Percentiles rank a stretch among this genome's conserved stretches.
phyloP scores from a whole-genome alignment of 2,329 filamentous ascomycete genomes.

The Sporothrix brunneoviolacea region DNA sequence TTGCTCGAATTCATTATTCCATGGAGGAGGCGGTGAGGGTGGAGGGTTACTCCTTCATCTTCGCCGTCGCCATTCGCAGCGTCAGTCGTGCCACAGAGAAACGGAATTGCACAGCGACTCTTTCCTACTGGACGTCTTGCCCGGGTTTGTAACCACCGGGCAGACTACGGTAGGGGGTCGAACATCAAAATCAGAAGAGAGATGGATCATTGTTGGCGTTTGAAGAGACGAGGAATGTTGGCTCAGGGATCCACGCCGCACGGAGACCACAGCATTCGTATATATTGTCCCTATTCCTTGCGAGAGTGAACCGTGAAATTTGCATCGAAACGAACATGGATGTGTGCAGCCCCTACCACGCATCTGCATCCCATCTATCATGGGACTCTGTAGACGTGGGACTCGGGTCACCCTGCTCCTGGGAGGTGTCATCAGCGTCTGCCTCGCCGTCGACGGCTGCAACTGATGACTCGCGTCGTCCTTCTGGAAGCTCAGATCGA shows the following conservation, averaged over 20 bases:
- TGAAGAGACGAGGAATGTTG: neutral
- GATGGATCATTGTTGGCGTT: neutral
- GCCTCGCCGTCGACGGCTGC: too few relatives aligned
- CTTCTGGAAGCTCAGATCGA: slow-evolving; percentile 3
- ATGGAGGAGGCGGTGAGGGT: slow-evolving; percentile 14
- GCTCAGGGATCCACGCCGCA: slow-evolving; percentile 13
- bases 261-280: slow-evolving; percentile 13
- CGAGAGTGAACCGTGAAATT: neutral
- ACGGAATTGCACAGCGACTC: slow-evolving; percentile 67
- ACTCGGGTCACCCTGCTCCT: too few relatives aligned
- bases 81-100: slow-evolving; percentile 77
- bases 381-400: too few relatives aligned
- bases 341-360: too few relatives aligned
- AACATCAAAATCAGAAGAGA: slow-evolving; percentile 25
- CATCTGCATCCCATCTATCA: too few relatives aligned
- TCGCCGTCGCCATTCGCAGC: slow-evolving; percentile 53
- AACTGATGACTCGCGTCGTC: too few relatives aligned
- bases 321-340: too few relatives aligned
- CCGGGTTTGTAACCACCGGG: slow-evolving; percentile 13
- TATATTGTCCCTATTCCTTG: too few relatives aligned
- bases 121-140: slow-evolving; percentile 36
- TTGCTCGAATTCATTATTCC: slow-evolving; percentile 58
- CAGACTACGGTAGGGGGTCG: slow-evolving; percentile 32
- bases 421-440: too few relatives aligned
- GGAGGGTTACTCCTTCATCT: slow-evolving; percentile 29